Base-by-base conservation (phyloP, 2,329 filamentous ascomycete genomes). In the Cladosporium colombiae region DNA sequence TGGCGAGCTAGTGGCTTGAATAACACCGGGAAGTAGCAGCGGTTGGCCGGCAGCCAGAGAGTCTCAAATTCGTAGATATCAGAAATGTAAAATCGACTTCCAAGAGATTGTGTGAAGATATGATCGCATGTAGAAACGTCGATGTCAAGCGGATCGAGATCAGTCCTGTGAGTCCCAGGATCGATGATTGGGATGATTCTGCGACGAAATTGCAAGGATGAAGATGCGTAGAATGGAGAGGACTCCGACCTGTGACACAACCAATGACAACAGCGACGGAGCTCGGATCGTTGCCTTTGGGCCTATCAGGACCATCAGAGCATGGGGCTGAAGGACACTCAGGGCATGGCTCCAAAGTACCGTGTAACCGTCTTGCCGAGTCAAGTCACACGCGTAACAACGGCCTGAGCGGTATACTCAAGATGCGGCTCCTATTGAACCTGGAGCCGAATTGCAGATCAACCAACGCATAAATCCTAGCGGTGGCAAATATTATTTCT, bases 1-100 rank as follows among this genome's bases (percentile, higher is more conserved):
- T 53, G 50, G 50, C 50, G 50, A 25, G 50, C 50, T 53, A 53
- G 50, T 53, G 50, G 23, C 50, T 29, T 53, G 8, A 53, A 27
- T 31, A 46, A 46, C n/a, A 46, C n/a, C 40, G 40, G 40, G 40
- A 46, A 46, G 40, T 46, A n/a, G 40, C 40, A 46, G 40, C 40
- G 40, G 40, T 46, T 10, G 40, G 40, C 40, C 40, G n/a, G n/a
- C 40, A 21, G n/a, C 8, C 40, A 46, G n/a, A 44, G 18, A 23
- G n/a, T 21, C 8, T 6, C 40, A 21, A 4, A 46, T 23, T 46
- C 40, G n/a, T 46, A 10, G 23, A 46, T 21, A 46, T 46, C n/a
- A 46, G 8, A 23, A 46, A 11, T 23, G n/a, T 23, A 46, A 5
- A 5, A 21, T 13, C n/a, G 40, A 13, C 40, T 46, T 21, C 3